Evolutionary conservation across 495 filamentous ascomycete genomes (phyloP), one percentile per base, ranked within the genome.

Genomic region (Neohortaea acidophila): DNA sequence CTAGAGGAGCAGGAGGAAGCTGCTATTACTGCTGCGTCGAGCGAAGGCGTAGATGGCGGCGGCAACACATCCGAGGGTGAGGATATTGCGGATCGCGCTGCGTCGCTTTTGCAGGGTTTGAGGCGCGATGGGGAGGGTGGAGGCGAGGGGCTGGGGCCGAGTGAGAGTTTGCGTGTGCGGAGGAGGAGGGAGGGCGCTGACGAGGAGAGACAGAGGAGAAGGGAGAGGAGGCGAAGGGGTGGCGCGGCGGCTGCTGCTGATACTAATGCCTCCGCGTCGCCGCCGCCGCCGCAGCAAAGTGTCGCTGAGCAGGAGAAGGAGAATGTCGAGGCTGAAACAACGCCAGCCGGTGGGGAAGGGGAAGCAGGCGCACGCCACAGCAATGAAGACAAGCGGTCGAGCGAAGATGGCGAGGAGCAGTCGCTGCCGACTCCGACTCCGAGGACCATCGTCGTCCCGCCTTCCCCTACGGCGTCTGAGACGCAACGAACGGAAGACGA

Each of bases 31-130:
- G 48, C 54, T 22, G 26, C 27, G 15, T 62, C 59, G 11, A 47
- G 52, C 15, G 63, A 65, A 38, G 66, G 26, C 21, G 22, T 17
- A 5, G 38, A 10, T 15, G 37, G 24, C 13, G 37, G 10, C 4
- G 45, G 30, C 8, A 39, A 27, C 20, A 25, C 36, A 13, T 38
- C 33, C 12, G 73, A 70, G 38, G 70, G 69, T 39, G 79, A 81
- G 58, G 81, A 87, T 44, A 67, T 94, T 23, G 85, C 82, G 10
- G 76, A 82, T 43, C 77, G 84, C 22, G 85, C 85, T 6, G 84
- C 82, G 14, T 73, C 73, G 43, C 66, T 94, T 58, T 66, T 94
- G 31, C 77, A 86, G 46, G 82, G 80, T 26, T 71, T 94, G 51
- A 66, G 81, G 35, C 60, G 66, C 22, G 68, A 67, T 20, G 63